These are phyloP conservation scores for Salmacisia buchloeana DNA, from an alignment of 1,284 basidiomycete genomes.

Conservation along the genomic window DNA sequence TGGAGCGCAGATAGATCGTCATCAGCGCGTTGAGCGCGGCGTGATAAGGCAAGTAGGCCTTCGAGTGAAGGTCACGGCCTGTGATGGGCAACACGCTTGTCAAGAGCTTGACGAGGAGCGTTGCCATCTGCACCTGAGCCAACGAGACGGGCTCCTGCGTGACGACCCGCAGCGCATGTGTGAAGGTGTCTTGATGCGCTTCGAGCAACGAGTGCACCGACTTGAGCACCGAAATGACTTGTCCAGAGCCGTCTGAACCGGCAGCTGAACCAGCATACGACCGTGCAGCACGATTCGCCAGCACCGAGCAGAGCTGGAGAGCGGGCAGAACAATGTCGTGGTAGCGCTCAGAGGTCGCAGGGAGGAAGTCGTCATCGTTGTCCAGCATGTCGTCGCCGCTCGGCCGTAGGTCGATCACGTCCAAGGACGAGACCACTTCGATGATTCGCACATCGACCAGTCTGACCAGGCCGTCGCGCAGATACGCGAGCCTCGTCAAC, in stretches of 20 bases:
- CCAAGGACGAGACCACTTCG: constrained; percentile 61
- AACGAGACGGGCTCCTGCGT: constrained; percentile 61
- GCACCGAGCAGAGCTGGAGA: constrained; percentile 64
- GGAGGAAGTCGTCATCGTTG: constrained; percentile 71
- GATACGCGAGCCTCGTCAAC: constrained; percentile 75
- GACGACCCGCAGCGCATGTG: constrained; percentile 70
- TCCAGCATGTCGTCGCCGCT: constrained; percentile 2
- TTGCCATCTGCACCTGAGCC: constrained; percentile 67
- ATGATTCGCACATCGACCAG: constrained; percentile 75
- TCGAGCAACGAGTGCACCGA: constrained; percentile 63
- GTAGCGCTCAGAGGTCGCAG: constrained; percentile 72
- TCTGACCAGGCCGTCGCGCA: constrained; percentile 73
- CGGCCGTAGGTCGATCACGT: neutral
- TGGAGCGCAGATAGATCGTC: constrained; percentile 66
- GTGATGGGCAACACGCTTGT: constrained; percentile 63
- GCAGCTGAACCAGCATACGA: constrained; percentile 64
- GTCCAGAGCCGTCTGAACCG: constrained; percentile 60
- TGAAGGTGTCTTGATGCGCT: constrained; percentile 71
- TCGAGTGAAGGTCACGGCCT: constrained; percentile 67
- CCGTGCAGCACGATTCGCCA: constrained; percentile 48
- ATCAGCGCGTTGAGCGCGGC: constrained; percentile 71
- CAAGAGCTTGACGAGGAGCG: constrained; percentile 68
- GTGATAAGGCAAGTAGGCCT: constrained; percentile 61
- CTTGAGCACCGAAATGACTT: constrained; percentile 16
- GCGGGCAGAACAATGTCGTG: constrained; percentile 76